These are phyloP conservation scores for Durio zibethinus DNA, from an alignment of 345 rosid species.

Conservation along the genomic window DNA sequence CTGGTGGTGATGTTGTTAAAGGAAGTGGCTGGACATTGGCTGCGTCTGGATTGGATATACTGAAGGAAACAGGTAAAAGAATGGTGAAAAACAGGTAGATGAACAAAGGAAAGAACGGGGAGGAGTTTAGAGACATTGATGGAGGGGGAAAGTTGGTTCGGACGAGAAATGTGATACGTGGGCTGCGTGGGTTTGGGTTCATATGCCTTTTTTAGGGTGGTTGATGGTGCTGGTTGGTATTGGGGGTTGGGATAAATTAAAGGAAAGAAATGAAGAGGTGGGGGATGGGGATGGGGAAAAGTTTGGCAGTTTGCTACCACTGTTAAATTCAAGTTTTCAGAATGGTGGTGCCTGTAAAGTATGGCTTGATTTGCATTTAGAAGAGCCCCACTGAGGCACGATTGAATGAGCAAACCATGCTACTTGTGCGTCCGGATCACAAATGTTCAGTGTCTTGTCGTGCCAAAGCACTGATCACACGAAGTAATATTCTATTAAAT, in stretches of 20 bases:
- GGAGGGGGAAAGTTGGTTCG: not conserved
- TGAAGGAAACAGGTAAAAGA: conserved; percentile 17
- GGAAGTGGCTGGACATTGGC: too few species aligned
- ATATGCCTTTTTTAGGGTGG: not conserved
- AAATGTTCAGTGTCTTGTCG: too few species aligned
- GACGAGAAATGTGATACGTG: not conserved
- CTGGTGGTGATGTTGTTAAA: conserved; percentile 46
- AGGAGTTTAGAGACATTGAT: conserved; percentile 36
- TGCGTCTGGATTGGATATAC: conserved; percentile 41
- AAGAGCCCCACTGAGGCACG: too few species aligned
- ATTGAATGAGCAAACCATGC: too few species aligned
- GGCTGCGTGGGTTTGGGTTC: not conserved
- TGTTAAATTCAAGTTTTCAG: not conserved
- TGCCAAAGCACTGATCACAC: too few species aligned
- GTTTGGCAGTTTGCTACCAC: conserved; percentile 18
- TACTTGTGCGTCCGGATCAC: too few species aligned
- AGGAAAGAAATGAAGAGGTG: not conserved
- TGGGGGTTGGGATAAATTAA: not conserved
- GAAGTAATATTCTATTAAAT: too few species aligned
- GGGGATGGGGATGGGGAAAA: too few species aligned
- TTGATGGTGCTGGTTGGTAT: not conserved
- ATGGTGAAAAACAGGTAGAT: conserved; percentile 17
- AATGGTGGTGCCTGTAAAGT: not conserved
- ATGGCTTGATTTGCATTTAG: too few species aligned
- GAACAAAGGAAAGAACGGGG: conserved; percentile 19